These are phyloP conservation scores for Erigeron philadelphicus DNA, from an alignment of 140 eudicot species.

Conservation along the genomic window DNA sequence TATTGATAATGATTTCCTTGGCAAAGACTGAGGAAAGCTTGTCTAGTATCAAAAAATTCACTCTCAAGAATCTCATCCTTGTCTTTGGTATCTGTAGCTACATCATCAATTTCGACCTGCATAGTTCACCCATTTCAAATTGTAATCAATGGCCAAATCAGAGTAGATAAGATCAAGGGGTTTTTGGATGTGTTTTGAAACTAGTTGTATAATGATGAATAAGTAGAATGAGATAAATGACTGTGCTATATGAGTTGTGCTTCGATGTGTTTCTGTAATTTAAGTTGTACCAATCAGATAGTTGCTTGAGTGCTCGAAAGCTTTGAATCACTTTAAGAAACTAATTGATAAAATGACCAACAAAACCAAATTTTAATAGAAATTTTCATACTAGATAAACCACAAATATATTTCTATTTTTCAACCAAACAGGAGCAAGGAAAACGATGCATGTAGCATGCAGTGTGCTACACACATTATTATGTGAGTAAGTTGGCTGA, in stretches of 20 bases:
- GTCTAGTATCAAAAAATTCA: conserved; percentile 83
- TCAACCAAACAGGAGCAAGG: no score
- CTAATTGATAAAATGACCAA: background rate
- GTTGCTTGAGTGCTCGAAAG: background rate
- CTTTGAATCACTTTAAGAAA: background rate
- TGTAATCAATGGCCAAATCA: background rate
- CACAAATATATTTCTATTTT: no score
- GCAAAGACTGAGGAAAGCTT: conserved; percentile 81
- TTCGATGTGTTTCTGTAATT: no score
- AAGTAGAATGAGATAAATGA: background rate
- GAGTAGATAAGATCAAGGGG: background rate
- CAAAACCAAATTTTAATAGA: background rate
- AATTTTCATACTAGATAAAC: no score
- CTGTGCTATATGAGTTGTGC: background rate
- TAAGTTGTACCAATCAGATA: background rate
- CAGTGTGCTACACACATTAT: no score
- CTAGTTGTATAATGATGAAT: background rate
- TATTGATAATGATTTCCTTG: conserved; percentile 93
- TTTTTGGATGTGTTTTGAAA: conserved; percentile 4
- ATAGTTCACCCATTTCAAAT: conserved; percentile 13
- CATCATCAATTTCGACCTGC: conserved; percentile 62
- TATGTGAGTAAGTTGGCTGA: no score
- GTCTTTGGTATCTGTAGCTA: conserved; percentile 74
- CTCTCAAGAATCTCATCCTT: conserved; percentile 80
- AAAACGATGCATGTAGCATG: no score